Conservation (phyloP, 768 basidiomycete species). For the Chlorophyllum brunneum region DNA sequence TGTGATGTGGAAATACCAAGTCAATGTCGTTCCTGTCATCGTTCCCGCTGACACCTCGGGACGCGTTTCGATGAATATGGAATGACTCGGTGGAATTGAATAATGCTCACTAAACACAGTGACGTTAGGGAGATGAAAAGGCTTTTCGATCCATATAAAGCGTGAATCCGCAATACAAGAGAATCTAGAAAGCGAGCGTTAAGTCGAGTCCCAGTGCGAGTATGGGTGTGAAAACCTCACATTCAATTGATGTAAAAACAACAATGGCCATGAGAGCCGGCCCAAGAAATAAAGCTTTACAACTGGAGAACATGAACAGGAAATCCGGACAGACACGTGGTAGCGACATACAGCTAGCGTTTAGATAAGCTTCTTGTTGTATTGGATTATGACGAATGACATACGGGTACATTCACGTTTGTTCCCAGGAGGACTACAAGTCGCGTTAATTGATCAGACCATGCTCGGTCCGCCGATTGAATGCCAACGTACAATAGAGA, state of each 20-base stretch:
- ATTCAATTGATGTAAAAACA: conserved; percentile 5
- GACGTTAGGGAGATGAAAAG: not conserved
- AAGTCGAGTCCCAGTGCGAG: not conserved
- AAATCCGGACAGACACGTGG: not conserved
- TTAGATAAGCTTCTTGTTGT: not conserved
- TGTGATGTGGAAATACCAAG: not conserved
- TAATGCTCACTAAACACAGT: not conserved
- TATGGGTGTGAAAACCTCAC: not conserved
- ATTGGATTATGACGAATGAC: not conserved
- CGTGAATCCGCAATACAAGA: conserved; percentile 5
- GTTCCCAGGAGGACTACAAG: not conserved
- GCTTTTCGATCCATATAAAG: not conserved
- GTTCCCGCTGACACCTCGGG: conserved; percentile 5
- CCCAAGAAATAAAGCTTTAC: not conserved
- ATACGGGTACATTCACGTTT: not conserved
- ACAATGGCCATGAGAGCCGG: conserved; percentile 1
- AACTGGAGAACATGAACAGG: not conserved
- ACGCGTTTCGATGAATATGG: not conserved
- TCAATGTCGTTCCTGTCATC: not conserved
- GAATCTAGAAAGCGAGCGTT: not conserved
- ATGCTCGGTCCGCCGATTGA: too few species aligned
- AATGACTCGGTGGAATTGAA: not conserved
- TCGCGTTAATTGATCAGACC: not conserved
- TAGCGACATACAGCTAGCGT: not conserved
- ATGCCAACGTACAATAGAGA: conserved; percentile 1